Conservation (phyloP, 768 basidiomycete genomes). For the Rhizopogon rudus region DNA sequence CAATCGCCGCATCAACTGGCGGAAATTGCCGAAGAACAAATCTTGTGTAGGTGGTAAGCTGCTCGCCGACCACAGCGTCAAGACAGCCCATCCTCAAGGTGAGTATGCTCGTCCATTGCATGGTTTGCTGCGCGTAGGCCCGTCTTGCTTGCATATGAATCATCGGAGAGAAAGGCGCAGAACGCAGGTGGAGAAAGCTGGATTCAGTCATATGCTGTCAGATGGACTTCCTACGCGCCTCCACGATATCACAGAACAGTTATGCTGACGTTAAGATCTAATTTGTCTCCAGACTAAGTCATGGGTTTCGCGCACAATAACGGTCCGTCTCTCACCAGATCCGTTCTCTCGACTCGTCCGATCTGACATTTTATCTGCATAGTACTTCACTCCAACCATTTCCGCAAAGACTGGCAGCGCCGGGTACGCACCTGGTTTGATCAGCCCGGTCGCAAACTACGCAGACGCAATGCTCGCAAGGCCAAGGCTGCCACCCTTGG, state of each 20-base stretch:
- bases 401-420: conserved; percentile 99
- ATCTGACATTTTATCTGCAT: conserved; percentile 2
- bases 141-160: neutral
- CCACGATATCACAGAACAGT: neutral
- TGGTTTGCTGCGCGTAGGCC: neutral
- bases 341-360: conserved; percentile 22
- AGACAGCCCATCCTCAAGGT: conserved; percentile 29
- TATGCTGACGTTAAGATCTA: conserved; percentile 10
- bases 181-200: conserved; percentile 8
- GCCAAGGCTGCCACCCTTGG: conserved; percentile 87
- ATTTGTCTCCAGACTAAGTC: conserved; percentile 19
- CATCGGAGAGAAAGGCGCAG: neutral
- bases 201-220: conserved; percentile 13
- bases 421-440: conserved; percentile 98
- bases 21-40: conserved; percentile 20
- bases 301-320: conserved; percentile 35
- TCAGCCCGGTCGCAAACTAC: conserved; percentile 97
- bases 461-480: conserved; percentile 89
- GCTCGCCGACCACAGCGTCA: conserved; percentile 23
- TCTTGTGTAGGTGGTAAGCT: neutral
- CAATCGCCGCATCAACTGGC: conserved; percentile 23
- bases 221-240: conserved; percentile 13
- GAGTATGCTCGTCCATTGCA: conserved; percentile 11
- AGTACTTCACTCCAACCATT: conserved; percentile 93
- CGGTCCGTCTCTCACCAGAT: conserved; percentile 15